Evolutionary conservation across 371 early-diverging fungal species (phyloP).

Genomic region (Dinochytrium kinnereticum): DNA sequence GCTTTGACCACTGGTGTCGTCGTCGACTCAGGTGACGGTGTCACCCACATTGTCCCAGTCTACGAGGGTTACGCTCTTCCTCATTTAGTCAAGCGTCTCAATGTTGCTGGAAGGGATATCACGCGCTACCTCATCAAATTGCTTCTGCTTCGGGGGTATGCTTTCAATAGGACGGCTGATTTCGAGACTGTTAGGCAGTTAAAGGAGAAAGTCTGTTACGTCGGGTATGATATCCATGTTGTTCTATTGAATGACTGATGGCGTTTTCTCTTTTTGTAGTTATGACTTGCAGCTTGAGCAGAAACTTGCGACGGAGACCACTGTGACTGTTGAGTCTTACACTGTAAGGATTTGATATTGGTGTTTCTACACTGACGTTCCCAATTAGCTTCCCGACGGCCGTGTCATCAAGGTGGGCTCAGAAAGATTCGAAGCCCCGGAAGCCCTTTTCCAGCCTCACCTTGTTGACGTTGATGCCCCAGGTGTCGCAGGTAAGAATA

Average conservation of each 20-base stretch:
- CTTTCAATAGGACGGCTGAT: slow-evolving; percentile 96
- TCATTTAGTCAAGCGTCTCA: slow-evolving; percentile 88
- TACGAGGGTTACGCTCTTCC: slow-evolving; percentile 94
- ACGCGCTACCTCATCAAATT: slow-evolving; percentile 96
- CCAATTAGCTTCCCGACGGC: slow-evolving; percentile 88
- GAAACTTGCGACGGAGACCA: slow-evolving; percentile 95
- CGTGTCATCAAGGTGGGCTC: slow-evolving; percentile 97
- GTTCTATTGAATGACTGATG: too few species aligned
- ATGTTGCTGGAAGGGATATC: slow-evolving; percentile 96
- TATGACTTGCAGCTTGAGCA: slow-evolving; percentile 93
- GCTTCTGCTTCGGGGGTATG: slow-evolving; percentile 90
- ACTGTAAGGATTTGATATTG: slow-evolving; percentile 64
- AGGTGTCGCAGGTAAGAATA: slow-evolving; percentile 83
- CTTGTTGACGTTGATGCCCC: slow-evolving; percentile 92
- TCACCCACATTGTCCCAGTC: slow-evolving; percentile 97
- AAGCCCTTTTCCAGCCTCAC: slow-evolving; percentile 97
- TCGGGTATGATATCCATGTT: slow-evolving; percentile 77
- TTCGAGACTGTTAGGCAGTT: slow-evolving; percentile 97
- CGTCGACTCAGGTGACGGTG: slow-evolving; percentile 97
- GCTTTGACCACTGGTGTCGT: slow-evolving; percentile 95
- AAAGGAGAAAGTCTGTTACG: slow-evolving; percentile 97
- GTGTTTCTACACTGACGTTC: background rate
- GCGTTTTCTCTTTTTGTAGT: slow-evolving; percentile 51
- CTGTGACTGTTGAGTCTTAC: slow-evolving; percentile 93
- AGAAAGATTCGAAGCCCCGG: slow-evolving; percentile 97